Evolutionary conservation across 2,329 filamentous ascomycete genomes (phyloP).

Genomic region (Coniochaeta sp.): DNA sequence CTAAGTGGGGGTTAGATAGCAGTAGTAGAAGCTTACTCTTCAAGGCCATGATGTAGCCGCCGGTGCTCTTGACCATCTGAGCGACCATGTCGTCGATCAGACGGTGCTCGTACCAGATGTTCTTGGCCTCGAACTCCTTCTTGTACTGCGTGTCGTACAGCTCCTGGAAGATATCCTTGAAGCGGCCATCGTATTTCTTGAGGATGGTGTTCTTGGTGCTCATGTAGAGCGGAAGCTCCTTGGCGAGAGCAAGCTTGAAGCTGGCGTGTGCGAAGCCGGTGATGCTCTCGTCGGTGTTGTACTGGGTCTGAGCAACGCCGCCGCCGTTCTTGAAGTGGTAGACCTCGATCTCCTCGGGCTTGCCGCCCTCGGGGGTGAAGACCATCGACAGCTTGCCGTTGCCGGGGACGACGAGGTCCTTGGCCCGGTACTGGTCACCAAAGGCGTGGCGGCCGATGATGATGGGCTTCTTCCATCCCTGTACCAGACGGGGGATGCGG

Average conservation of each 20-base stretch:
- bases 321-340: conserved; percentile 82
- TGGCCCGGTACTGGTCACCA: conserved; percentile 96
- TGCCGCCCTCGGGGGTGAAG: conserved; percentile 76
- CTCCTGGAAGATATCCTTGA: conserved; percentile 99
- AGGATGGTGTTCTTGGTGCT: conserved; percentile 99
- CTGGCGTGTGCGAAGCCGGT: conserved; percentile 88
- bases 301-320: conserved; percentile 88
- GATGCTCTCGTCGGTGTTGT: conserved; percentile 97
- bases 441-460: conserved; percentile 98
- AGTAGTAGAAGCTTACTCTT: conserved; percentile 65
- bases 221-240: conserved; percentile 94
- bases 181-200: conserved; percentile 96
- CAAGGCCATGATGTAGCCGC: conserved; percentile 93
- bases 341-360: conserved; percentile 82
- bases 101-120: conserved; percentile 98
- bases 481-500: conserved; percentile 84
- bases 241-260: conserved; percentile 89
- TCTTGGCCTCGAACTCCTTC: conserved; percentile 80
- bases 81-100: conserved; percentile 99
- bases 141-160: conserved; percentile 86
- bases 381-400: conserved; percentile 90
- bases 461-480: conserved; percentile 98
- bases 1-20: background rate
- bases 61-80: conserved; percentile 98
- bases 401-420: conserved; percentile 77